Evolutionary conservation across 108 stramenopile species (phyloP).

Genomic region (Cylindrotheca closterium): DNA sequence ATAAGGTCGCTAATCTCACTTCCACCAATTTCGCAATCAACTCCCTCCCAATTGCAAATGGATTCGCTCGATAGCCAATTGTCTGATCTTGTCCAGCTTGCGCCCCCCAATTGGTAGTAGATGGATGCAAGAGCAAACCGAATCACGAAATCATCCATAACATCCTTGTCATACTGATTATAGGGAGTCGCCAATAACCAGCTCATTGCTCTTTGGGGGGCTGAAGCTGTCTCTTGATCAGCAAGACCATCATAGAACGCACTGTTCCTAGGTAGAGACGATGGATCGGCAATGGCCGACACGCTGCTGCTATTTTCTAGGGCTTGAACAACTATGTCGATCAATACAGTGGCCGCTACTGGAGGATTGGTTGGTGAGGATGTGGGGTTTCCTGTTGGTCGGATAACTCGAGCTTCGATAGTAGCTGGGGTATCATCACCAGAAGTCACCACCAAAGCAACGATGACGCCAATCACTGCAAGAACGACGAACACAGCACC

Average conservation of each 20-base stretch:
- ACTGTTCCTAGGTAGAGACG: neutral
- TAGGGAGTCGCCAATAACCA: conserved; percentile 20
- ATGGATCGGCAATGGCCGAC: conserved; percentile 2
- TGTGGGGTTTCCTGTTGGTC: conserved; percentile 5
- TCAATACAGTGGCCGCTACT: neutral
- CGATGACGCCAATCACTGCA: neutral
- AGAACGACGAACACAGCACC: neutral
- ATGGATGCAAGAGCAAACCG: conserved; percentile 27
- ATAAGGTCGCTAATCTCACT: conserved; percentile 15
- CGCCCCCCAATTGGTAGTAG: conserved; percentile 25
- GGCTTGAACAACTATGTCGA: neutral
- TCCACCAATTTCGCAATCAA: conserved; percentile 11
- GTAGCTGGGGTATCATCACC: neutral
- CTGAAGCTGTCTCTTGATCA: conserved; percentile 5
- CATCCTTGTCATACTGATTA: conserved; percentile 14
- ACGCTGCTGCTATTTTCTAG: neutral
- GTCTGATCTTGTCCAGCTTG: conserved; percentile 11
- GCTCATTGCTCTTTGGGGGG: conserved; percentile 22
- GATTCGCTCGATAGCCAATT: conserved; percentile 15
- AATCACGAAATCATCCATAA: conserved; percentile 9
- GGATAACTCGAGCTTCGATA: neutral
- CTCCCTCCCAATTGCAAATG: conserved; percentile 29
- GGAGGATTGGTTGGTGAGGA: neutral
- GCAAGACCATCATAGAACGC: conserved; percentile 4
- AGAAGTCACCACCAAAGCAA: conserved; percentile 3